Evolutionary conservation across 2,329 filamentous ascomycete species (phyloP).

Genomic region (Exophiala sp.): DNA sequence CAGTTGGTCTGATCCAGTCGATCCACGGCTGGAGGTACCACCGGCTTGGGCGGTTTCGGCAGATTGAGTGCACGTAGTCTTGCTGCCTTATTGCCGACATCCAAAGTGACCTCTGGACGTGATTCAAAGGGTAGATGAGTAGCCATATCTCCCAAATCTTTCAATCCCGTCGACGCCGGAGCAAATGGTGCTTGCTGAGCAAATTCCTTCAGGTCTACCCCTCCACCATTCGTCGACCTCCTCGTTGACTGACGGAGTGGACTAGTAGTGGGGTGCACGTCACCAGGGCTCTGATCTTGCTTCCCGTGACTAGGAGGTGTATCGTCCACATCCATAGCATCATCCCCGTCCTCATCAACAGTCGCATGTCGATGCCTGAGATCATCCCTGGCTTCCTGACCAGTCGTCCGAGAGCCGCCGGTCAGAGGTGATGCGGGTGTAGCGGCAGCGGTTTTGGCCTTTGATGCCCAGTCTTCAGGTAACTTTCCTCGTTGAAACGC

Average conservation of each 20-base stretch:
- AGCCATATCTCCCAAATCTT: conserved; percentile 49
- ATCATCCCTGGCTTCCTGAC: conserved; percentile 5
- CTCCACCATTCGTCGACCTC: conserved; percentile 18
- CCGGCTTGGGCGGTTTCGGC: conserved; percentile 49
- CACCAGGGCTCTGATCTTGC: conserved; percentile 2
- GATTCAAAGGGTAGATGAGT: conserved; percentile 55
- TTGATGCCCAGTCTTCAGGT: conserved; percentile 20
- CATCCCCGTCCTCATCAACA: conserved; percentile 30
- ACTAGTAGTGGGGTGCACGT: conserved; percentile 1
- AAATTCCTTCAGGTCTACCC: conserved; percentile 48
- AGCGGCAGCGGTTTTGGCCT: conserved; percentile 4
- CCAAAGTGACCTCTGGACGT: conserved; percentile 37
- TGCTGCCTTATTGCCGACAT: conserved; percentile 38
- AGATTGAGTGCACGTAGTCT: conserved; percentile 37
- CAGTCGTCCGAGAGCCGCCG: neutral
- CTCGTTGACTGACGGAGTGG: conserved; percentile 2
- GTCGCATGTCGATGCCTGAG: conserved; percentile 19
- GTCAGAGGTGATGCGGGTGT: neutral
- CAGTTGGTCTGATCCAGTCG: conserved; percentile 45
- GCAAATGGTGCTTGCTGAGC: conserved; percentile 47
- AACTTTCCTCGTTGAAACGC: conserved; percentile 25
- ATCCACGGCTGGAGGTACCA: conserved; percentile 34
- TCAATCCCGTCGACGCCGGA: conserved; percentile 45
- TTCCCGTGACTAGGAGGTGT: conserved; percentile 28
- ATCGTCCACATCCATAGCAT: conserved; percentile 46